phyloP scores from a whole-genome alignment of 768 basidiomycete genomes.

The Mrakia frigida region DNA sequence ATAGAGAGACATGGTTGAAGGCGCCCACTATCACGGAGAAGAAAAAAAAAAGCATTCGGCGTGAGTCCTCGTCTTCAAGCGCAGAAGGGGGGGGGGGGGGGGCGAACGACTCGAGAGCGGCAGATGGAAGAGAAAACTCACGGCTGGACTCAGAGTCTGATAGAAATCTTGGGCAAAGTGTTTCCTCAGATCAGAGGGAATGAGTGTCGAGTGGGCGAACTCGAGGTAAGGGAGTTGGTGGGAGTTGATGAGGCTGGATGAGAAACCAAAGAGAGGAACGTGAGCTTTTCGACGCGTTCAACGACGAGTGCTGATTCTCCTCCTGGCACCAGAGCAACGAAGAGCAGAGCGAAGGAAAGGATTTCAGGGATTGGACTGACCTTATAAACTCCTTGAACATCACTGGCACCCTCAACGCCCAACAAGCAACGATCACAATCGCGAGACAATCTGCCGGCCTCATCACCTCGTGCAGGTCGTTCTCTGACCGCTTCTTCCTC shows the following conservation, averaged over 20 bases:
- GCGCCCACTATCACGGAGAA: constrained; percentile 69
- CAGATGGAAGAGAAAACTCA: constrained; percentile 45
- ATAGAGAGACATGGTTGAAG: constrained; percentile 58
- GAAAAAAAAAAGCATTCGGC: too few species aligned
- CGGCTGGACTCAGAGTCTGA: constrained; percentile 65
- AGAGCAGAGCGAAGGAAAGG: not conserved
- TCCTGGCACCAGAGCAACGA: too few species aligned
- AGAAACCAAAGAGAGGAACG: not conserved
- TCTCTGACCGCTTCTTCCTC: constrained; percentile 8
- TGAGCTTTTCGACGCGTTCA: not conserved
- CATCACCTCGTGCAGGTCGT: constrained; percentile 27
- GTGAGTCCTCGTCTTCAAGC: too few species aligned
- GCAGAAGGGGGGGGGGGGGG: not conserved
- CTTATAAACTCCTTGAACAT: constrained; percentile 67
- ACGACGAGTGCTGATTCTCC: too few species aligned
- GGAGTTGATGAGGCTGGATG: constrained; percentile 61
- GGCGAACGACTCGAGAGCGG: constrained; percentile 32
- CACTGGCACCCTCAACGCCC: constrained; percentile 71
- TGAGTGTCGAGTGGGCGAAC: constrained; percentile 50
- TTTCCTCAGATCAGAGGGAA: constrained; percentile 58
- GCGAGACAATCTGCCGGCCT: constrained; percentile 56
- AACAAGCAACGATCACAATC: constrained; percentile 67
- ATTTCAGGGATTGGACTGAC: constrained; percentile 48
- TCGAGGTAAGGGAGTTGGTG: constrained; percentile 79
- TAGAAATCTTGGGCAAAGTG: constrained; percentile 70